Percentiles rank a stretch among this genome's conserved stretches.
Evolutionary conservation across 768 basidiomycete genomes (phyloP).

Genomic region (Dioszegia aurantiaca): DNA sequence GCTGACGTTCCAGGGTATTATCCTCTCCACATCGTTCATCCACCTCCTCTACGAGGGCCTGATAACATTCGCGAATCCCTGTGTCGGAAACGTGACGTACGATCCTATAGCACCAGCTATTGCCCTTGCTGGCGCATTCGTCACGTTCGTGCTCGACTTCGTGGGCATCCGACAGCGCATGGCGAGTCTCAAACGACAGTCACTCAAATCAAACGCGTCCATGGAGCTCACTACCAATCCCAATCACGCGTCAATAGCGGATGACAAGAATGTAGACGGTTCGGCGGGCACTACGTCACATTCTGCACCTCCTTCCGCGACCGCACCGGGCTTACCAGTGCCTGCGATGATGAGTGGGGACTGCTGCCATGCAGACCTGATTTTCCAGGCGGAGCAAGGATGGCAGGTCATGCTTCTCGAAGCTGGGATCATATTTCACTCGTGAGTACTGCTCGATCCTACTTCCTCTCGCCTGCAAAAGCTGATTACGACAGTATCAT

Average conservation of each 20-base stretch:
- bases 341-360: constrained; percentile 10
- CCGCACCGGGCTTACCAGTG: constrained; percentile 1
- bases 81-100: constrained; percentile 49
- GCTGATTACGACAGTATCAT: constrained; percentile 47
- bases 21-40: constrained; percentile 50
- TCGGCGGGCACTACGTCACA: neutral
- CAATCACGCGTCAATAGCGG: neutral
- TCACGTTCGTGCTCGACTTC: constrained; percentile 50
- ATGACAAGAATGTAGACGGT: neutral
- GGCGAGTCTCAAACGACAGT: constrained; percentile 12
- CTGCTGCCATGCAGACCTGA: constrained; percentile 23
- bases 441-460: constrained; percentile 28
- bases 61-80: constrained; percentile 51
- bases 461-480: neutral
- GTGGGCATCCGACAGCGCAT: constrained; percentile 37
- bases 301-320: neutral
- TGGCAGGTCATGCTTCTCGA: constrained; percentile 48
- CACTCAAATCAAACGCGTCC: constrained; percentile 16
- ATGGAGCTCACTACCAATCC: constrained; percentile 1
- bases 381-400: constrained; percentile 34
- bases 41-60: constrained; percentile 52
- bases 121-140: constrained; percentile 42
- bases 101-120: constrained; percentile 52
- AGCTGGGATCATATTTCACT: constrained; percentile 48
- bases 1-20: constrained; percentile 40